Evolutionary conservation across 163 green algal species (phyloP).

Genomic region (Volvox carteri): DNA sequence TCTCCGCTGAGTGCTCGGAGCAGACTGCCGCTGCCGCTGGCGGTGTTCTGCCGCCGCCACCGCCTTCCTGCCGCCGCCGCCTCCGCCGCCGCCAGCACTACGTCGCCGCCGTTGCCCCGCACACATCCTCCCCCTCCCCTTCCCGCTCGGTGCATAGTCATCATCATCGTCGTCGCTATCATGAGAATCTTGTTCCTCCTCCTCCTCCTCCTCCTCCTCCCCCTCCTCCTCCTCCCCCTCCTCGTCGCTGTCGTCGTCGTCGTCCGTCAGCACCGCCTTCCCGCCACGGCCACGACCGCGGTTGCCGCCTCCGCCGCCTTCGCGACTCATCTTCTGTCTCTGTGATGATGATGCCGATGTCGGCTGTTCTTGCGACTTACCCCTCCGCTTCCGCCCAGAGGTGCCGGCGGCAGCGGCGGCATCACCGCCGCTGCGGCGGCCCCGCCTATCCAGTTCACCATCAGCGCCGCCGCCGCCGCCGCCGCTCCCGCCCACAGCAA

Average conservation of each 20-base stretch:
- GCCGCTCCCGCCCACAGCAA: neutral
- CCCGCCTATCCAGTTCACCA: neutral
- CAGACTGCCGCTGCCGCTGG: neutral
- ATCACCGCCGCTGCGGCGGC: neutral
- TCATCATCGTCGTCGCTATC: neutral
- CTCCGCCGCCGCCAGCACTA: neutral
- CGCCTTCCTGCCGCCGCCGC: neutral
- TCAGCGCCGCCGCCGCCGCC: neutral
- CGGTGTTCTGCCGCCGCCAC: neutral
- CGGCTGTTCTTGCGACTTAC: too few relatives aligned
- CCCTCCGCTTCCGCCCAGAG: too few relatives aligned
- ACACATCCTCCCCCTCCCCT: neutral
- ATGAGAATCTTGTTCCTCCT: neutral
- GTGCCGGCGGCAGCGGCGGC: neutral
- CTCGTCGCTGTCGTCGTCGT: neutral
- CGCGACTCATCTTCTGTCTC: too few relatives aligned
- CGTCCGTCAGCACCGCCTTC: neutral
- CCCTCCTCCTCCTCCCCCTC: neutral
- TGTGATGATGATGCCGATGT: too few relatives aligned
- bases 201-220: slow-evolving; percentile 2
- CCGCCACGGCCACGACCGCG: neutral
- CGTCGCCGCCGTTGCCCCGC: neutral
- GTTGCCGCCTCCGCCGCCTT: neutral
- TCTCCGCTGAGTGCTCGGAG: too few relatives aligned
- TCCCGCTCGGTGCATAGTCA: neutral